These are phyloP conservation scores for Pestalotiopsis sp. DNA, from an alignment of 2,329 filamentous ascomycete species.

Conservation along the genomic window DNA sequence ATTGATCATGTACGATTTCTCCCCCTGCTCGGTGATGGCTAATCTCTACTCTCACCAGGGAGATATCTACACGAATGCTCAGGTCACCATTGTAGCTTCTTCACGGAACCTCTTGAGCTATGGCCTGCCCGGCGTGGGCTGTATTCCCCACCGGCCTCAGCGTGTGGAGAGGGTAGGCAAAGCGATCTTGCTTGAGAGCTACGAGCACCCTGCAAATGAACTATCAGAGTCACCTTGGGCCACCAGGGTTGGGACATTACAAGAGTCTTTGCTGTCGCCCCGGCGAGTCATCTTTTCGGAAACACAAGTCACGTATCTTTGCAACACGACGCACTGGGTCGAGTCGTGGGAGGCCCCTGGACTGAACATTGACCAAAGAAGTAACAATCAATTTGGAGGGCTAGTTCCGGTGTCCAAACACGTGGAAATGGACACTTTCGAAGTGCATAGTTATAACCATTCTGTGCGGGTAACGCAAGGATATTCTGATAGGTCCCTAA, in stretches of 20 bases:
- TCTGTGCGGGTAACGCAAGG: background rate
- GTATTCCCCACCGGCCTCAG: background rate
- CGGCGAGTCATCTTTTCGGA: background rate
- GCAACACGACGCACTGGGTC: background rate
- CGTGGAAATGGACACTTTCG: background rate
- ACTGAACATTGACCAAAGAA: background rate
- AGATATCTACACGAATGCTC: background rate
- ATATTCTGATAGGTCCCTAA: background rate
- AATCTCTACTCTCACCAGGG: background rate
- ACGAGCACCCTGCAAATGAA: background rate
- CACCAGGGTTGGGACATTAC: background rate
- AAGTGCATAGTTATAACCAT: background rate
- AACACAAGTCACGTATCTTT: background rate
- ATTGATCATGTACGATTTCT: too few species aligned
- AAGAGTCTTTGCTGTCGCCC: background rate
- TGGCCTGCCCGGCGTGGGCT: background rate
- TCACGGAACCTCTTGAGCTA: background rate
- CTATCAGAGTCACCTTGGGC: background rate
- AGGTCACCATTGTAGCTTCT: background rate
- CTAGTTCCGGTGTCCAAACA: background rate
- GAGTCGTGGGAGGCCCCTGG: background rate
- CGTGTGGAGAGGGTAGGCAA: background rate
- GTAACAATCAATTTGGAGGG: background rate
- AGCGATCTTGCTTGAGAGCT: background rate
- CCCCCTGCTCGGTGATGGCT: too few species aligned